These are phyloP conservation scores for Scleroderma bovista DNA, from an alignment of 768 basidiomycete genomes.

Conservation along the genomic window DNA sequence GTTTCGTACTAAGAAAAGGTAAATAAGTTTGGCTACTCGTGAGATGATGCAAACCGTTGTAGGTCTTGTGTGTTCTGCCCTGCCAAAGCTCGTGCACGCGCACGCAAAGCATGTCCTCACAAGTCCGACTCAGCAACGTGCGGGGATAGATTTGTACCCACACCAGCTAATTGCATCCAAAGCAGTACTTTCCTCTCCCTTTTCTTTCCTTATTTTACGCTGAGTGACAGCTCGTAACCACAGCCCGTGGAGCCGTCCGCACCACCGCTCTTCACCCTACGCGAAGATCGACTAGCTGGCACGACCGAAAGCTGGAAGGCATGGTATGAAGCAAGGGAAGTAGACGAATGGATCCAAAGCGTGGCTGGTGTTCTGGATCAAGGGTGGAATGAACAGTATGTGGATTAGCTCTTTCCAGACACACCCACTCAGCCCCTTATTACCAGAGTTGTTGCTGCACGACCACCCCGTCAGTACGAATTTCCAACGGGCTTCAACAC, in stretches of 20 bases:
- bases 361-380: constrained; percentile 82
- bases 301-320: constrained; percentile 78
- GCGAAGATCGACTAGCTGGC: constrained; percentile 64
- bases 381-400: constrained; percentile 86
- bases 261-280: constrained; percentile 60
- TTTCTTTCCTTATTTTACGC: constrained; percentile 3
- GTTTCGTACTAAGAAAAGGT: constrained; percentile 97
- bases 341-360: constrained; percentile 92
- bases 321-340: constrained; percentile 77
- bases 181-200: constrained; percentile 37
- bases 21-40: neutral
- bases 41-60: neutral
- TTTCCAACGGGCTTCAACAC: constrained; percentile 92
- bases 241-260: constrained; percentile 71
- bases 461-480: constrained; percentile 73
- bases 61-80: constrained; percentile 75
- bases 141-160: constrained; percentile 65
- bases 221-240: neutral
- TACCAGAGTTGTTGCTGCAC: constrained; percentile 51
- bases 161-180: constrained; percentile 90
- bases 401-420: neutral
- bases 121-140: constrained; percentile 42
- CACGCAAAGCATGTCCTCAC: constrained; percentile 67
- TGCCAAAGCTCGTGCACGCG: constrained; percentile 77
- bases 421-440: neutral